Evolutionary conservation across 1,284 basidiomycete genomes (phyloP), one percentile per base, ranked within the genome.

Genomic region (Neolentinus lepideus): DNA sequence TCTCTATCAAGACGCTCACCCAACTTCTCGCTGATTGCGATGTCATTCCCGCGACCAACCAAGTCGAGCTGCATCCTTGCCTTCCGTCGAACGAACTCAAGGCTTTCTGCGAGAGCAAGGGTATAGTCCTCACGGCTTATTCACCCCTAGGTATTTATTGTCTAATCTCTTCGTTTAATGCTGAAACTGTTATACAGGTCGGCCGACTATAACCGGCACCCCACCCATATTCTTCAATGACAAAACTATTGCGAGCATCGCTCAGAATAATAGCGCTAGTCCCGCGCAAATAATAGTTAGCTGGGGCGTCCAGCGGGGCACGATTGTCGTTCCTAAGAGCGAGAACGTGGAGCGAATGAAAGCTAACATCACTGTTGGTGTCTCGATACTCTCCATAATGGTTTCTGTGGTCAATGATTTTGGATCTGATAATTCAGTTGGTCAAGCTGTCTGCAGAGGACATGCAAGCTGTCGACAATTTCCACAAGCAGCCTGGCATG

Each of bases 51-150:
- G 80, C 77, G 2, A 70, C 72, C 21, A 82, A 83, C 66, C 79
- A 81, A 66, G 65, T 78, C 46, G 76, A 78, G 62, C 25, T 78
- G 22, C 80, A 82, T 60, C 78, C 79, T 3, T 76, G 66, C 57
- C 69, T 76, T 22, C 77, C 78, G 0, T 75, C 83, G 59, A 65
- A 73, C 56, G 72, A 79, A 10, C 69, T 85, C n/a, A 69, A 78
- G 53, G 62, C 69, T 35, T 83, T 75, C 65, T 83, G 82, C 63
- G 67, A 75, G 25, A 59, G 65, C 29, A 75, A 80, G 57, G 75
- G 76, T n/a, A 85, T 87, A 56, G 59, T 78, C 1, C 63, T 84
- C 26, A 77, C 82, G 43, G 83, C 80, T 0, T 86, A 86, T 68
- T 79, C 77, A 2, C 84, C 84, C 0, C 67, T 85, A 3, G 83